Conservation (phyloP, 768 basidiomycete species). For the Xerocomus spinulosus region DNA sequence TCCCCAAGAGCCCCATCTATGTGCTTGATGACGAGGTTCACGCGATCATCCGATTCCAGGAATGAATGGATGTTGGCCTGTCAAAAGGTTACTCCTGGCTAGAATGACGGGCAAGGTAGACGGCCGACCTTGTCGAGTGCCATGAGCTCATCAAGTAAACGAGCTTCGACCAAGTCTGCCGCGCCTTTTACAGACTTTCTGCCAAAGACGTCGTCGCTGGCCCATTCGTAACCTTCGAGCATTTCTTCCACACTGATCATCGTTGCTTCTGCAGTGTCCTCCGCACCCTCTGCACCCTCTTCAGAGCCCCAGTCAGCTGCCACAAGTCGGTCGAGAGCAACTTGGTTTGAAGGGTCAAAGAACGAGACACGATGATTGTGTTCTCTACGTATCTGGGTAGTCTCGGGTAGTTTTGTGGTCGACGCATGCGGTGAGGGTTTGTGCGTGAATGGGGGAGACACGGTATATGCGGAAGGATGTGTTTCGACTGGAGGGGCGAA, state of each 20-base stretch:
- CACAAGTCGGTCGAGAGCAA: slow-evolving; percentile 64
- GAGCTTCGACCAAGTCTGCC: slow-evolving; percentile 88
- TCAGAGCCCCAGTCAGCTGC: slow-evolving; percentile 40
- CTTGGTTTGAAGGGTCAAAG: slow-evolving; percentile 78
- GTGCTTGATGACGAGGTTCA: slow-evolving; percentile 77
- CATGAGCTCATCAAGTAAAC: slow-evolving; percentile 83
- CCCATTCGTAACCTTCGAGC: slow-evolving; percentile 98
- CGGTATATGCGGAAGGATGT: slow-evolving; percentile 17
- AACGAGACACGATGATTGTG: slow-evolving; percentile 74
- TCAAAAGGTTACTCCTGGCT: slow-evolving; percentile 1
- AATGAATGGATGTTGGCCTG: slow-evolving; percentile 96
- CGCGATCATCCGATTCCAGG: slow-evolving; percentile 91
- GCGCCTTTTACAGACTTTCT: slow-evolving; percentile 63
- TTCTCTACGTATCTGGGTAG: slow-evolving; percentile 42
- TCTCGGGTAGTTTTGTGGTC: slow-evolving; percentile 32
- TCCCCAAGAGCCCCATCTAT: slow-evolving; percentile 88
- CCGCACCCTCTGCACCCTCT: slow-evolving; percentile 54
- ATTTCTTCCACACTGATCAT: slow-evolving; percentile 95
- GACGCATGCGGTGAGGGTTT: slow-evolving; percentile 27
- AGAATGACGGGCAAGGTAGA: background rate
- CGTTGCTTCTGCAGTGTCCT: slow-evolving; percentile 75
- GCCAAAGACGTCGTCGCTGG: slow-evolving; percentile 70
- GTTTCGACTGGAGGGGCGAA: slow-evolving; percentile 7
- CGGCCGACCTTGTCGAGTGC: slow-evolving; percentile 83
- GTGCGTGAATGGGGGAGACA: slow-evolving; percentile 13